Base-by-base conservation (phyloP, 768 basidiomycete species). In the Panaeolus papilionaceus region DNA sequence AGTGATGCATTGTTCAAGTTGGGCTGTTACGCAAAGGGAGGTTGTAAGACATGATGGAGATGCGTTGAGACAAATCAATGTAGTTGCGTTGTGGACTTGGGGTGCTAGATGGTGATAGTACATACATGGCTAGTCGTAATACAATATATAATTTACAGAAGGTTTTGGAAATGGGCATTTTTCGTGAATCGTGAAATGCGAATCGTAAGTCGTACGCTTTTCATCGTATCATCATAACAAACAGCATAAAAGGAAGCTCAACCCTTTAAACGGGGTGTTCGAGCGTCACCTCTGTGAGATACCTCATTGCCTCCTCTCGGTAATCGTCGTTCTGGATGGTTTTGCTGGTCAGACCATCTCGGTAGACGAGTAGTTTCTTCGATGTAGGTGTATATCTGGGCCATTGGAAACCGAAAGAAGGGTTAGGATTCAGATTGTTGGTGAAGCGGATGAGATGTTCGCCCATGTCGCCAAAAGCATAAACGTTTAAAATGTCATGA, bases 371-470 rank as follows among this genome's bases (percentile, higher is more conserved):
- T 38, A 82, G 8, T 4, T 70, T 64, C 10, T 64, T 68, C 38
- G 64, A 62, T 5, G 54, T n/a, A 9, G 63, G 47, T 2, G 63
- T 69, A 44, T 70, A 74, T 44, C 65, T 64, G 5, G 71, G 72
- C 72, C 72, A 73, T 12, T 51, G n/a, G 38, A 67, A 14, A 8
- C 47, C 64, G 3, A 10, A 11, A 2, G 23, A 8, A 42, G 67
- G 61, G 9, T 70, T 67, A 38, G 72, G 72, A 63, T 73, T 37
- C 37, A 73, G 69, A 40, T 65, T 42, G 44, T 62, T 75, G 18
- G 75, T 79, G 63, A 86, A 85, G 66, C 79, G 77, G 66, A 85
- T 77, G 20, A 85, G 75, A 67, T 80, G 79, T 70, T 82, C 80
- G 3, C 80, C 71, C 71, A 85, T 73, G 62, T 83, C 82, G 6